Percentiles rank a stretch among this genome's conserved stretches.
These are phyloP conservation scores for Solanum etuberosum DNA, from an alignment of 257 asterid genomes.

Conservation along the genomic window DNA sequence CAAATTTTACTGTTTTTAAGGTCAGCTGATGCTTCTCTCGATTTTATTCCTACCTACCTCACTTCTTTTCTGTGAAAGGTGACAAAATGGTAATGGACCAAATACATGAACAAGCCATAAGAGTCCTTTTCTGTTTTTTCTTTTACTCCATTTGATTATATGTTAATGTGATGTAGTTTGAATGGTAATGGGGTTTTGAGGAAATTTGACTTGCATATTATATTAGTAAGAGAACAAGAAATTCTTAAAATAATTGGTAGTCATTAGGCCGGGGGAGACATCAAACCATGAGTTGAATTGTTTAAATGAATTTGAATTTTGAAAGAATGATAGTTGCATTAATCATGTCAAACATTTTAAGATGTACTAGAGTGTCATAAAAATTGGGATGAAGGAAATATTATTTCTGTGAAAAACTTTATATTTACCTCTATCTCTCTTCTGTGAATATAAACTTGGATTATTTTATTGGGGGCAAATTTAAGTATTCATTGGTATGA, in stretches of 20 bases:
- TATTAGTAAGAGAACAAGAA: not conserved
- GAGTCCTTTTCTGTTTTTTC: not conserved
- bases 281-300: not conserved
- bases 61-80: not conserved
- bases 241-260: not conserved
- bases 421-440: not conserved
- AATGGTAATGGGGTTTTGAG: not conserved
- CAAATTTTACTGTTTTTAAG: conserved; percentile 66
- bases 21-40: conserved; percentile 16
- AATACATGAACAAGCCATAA: not conserved
- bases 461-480: not conserved
- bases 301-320: not conserved
- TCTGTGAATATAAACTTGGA: not conserved
- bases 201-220: not conserved
- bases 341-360: not conserved
- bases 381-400: not conserved
- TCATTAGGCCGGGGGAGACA: not conserved
- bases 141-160: not conserved
- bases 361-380: not conserved
- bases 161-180: not conserved
- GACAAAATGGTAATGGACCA: not conserved
- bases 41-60: not conserved
- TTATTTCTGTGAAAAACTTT: not conserved
- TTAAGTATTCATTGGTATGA: not conserved
- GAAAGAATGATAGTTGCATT: not conserved